Conservation (phyloP, 2,329 filamentous ascomycete species). For the Trichophyton schoenleinii region DNA sequence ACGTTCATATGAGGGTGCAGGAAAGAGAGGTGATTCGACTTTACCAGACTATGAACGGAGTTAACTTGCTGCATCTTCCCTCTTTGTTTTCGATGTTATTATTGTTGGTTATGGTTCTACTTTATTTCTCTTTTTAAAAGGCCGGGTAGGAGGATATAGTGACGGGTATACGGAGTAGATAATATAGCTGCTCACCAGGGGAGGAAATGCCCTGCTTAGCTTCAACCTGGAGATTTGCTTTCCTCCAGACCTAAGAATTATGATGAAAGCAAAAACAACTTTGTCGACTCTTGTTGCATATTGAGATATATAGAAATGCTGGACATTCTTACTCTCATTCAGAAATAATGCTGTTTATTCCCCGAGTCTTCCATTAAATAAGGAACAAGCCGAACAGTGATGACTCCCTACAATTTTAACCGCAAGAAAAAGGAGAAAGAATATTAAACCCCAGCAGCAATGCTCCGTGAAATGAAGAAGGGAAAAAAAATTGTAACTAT, state of each 20-base stretch:
- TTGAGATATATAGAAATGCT: neutral
- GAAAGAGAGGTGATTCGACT: neutral
- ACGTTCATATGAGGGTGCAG: neutral
- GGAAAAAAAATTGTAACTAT: neutral
- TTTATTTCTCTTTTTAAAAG: neutral
- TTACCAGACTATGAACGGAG: neutral
- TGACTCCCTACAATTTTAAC: too few relatives aligned
- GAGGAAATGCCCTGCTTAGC: neutral
- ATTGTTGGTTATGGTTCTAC: neutral
- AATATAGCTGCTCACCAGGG: neutral
- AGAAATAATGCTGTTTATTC: neutral
- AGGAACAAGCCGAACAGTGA: too few relatives aligned
- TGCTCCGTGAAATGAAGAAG: neutral
- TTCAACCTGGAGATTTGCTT: neutral
- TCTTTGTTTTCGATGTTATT: neutral
- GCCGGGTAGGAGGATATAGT: neutral
- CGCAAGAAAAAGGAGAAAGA: too few relatives aligned
- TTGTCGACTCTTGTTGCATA: neutral
- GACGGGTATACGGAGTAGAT: neutral
- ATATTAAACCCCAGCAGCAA: neutral
- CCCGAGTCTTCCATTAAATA: too few relatives aligned
- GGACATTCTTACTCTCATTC: neutral
- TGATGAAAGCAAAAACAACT: neutral
- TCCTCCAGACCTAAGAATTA: neutral
- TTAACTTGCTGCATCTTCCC: neutral